These are phyloP conservation scores for Globisporangium orthogonon DNA, from an alignment of 352 stramenopile species.

Conservation along the genomic window DNA sequence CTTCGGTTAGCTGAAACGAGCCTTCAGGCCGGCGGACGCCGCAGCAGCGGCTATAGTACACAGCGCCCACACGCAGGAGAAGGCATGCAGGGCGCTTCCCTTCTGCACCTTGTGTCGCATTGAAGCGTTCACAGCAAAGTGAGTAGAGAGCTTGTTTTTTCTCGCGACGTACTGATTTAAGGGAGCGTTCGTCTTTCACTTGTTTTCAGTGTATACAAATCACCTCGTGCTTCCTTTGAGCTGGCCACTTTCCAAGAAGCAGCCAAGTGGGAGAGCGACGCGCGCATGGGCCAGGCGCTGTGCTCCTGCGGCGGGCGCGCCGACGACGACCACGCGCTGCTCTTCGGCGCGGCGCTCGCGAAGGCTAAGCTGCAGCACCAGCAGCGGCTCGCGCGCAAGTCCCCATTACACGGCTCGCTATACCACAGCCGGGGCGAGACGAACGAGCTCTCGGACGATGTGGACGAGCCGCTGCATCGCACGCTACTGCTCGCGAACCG, in stretches of 20 bases:
- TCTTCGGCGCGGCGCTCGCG: slow-evolving; percentile 10
- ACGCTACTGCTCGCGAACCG: slow-evolving; percentile 15
- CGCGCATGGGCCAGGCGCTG: slow-evolving; percentile 39
- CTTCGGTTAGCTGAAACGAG: too few relatives aligned
- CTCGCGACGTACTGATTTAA: not conserved
- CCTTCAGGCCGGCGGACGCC: too few relatives aligned
- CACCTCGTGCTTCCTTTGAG: too few relatives aligned
- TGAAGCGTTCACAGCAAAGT: too few relatives aligned
- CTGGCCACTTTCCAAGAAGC: not conserved
- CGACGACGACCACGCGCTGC: slow-evolving; percentile 24
- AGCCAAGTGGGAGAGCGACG: not conserved
- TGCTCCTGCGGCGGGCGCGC: slow-evolving; percentile 38
- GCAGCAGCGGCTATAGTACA: too few relatives aligned
- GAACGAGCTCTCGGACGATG: slow-evolving; percentile 46
- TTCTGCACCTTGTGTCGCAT: too few relatives aligned
- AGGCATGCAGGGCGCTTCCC: too few relatives aligned
- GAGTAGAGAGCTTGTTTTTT: not conserved
- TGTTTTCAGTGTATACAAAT: not conserved
- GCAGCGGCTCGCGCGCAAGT: slow-evolving; percentile 14
- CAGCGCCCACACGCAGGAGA: too few relatives aligned
- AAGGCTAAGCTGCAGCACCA: slow-evolving; percentile 37
- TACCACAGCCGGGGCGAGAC: slow-evolving; percentile 47
- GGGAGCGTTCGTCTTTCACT: not conserved
- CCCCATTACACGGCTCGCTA: slow-evolving; percentile 19
- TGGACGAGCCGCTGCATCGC: slow-evolving; percentile 14